Base-by-base conservation (phyloP, 352 stramenopile genomes). In the Globisporangium rhizosaccharum region DNA sequence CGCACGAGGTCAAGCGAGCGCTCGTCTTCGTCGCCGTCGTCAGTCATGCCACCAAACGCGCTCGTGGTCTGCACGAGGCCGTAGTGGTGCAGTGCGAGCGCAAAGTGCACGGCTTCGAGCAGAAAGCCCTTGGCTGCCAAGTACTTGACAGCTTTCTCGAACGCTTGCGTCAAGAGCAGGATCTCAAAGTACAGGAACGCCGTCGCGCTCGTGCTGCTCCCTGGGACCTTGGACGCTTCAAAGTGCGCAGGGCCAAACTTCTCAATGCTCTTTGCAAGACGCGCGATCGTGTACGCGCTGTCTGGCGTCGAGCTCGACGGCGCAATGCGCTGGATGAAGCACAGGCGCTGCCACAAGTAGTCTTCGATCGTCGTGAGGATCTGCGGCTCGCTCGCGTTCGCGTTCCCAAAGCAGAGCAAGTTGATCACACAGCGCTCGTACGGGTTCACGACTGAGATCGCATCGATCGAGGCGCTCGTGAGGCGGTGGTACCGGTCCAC, bases 341-440 rank as follows among this genome's bases (percentile, higher is more conserved):
- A 92, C 26, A 92, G 70, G 0, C 83, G 80, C 58, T 94, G 85
- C 85, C 85, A 94, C 51, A 94, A 44, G 54, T 92, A 94, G 58
- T 94, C 85, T 67, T 94, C 85, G 48, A 94, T 82, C 25, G 83
- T 94, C 28, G 79, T 83, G 41, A 90, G 61, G 47, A 94, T 86
- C 45, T 81, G 81, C 3, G 71, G 64, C 56, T 94, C 82, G 41
- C 82, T 90, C 20, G 77, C 74, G 55, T 92, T 90, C 23, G 86
- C 64, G 59, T 94, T 90, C 51, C 79, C 76, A 56, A 89, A 83
- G 58, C 79, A 87, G 25, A 94, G 52, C 50, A 94, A 30, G 57
- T 94, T 94, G 18, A 94, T 51, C n/a, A 92, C 85, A 7, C 79
- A 91, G 51, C 79, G 76, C 56, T 92, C 83, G 59, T 85, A 92